Base-by-base conservation (phyloP, 257 asterid species). In the Rauvolfia tetraphylla region DNA sequence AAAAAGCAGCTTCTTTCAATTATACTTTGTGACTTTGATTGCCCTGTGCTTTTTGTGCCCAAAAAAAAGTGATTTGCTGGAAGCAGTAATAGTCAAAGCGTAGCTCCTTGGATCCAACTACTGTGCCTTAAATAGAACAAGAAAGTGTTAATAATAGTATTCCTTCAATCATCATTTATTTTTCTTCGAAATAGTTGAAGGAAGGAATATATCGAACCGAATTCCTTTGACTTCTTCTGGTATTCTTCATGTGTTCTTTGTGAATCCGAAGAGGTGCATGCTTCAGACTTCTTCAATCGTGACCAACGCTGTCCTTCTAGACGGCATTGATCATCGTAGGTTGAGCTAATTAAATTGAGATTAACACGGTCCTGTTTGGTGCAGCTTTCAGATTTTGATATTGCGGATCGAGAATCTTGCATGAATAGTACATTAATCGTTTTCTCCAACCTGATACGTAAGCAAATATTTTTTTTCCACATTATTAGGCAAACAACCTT, bases 1-100 rank as follows among this genome's bases (percentile, higher is more conserved):
- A 7, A 57, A 53, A 56, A 27, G 68, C 22, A 10, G 44, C 13
- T 44, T 67, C 29, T 80, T 70, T 75, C 53, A 73, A 80, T 23
- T 34, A 33, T 68, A 22, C 18, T 59, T 8, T 7, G 33, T 15
- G 25, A 41, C 22, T 71, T 76, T 65, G 14, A 27, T 51, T 25
- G 34, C 42, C 3, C 31, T 53, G 62, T 63, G 59, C 8, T 48
- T n/a, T 27, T 74, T 13, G 17, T 31, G 38, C 41, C 61, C 68
- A 74, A 6, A 1, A 1, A 9, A 61, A 72, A 17, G 27, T 29
- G 62, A 75, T 61, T n/a, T 62, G 72, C 63, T 75, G 63, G 78
- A 25, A 0, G 63, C 33, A 75, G 20, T 46, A 9, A 7, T 48
- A 5, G 38, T 33, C 53, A 74, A 59, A 58, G 4, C n/a, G 33